Evolutionary conservation across 2,329 filamentous ascomycete species (phyloP), one percentile per base, ranked within the genome.

Genomic region (Fusarium sp.): DNA sequence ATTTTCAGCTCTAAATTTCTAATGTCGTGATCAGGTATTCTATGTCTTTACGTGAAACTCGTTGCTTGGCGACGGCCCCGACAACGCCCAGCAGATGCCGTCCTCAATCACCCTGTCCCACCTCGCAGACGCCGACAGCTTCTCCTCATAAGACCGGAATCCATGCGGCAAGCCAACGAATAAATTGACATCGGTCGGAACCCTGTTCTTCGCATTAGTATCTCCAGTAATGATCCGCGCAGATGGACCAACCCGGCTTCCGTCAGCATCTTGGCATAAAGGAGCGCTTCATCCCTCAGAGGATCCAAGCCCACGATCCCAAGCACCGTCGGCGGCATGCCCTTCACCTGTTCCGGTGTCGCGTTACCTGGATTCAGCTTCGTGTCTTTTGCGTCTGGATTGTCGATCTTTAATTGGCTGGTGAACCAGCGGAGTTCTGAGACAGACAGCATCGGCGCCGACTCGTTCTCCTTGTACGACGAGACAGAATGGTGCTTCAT

Each of bases 101-200:
- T 81, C 70, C 39, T 82, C 79, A 28, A 84, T 77, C 10, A 82
- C 79, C 30, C 76, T 70, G 52, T 86, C 84, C 82, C 83, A 86
- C 36, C 80, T 71, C 31, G 77, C 74, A 6, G 77, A 80, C 28
- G 78, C 80, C 12, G 15, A 57, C 9, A 86, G 52, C n/a, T 75
- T 78, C 10, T 80, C 77, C 4, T 81, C 81, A 60, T 82, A 84
- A 1, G 75, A 64, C 5, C 78, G 60, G 23, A 87, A 87, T 0
- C 83, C 84, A 76, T 89, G 87, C 0, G 87, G 87, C 1, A 89
- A 75, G 0, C 87, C 87, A 28, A 78, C 81, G 73, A 88, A 88
- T 1, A 89, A 66, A 59, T 82, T 77, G 1, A 84, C 75, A 57
- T 86, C 77, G 0, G 85, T 87, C 0, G 86, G 82, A 1, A 89